A percentile compares a stretch with the other conserved stretches of the same genome.
These are phyloP conservation scores for Ceratobasidium papillatum DNA, from an alignment of 1,284 basidiomycete species.

Conservation along the genomic window DNA sequence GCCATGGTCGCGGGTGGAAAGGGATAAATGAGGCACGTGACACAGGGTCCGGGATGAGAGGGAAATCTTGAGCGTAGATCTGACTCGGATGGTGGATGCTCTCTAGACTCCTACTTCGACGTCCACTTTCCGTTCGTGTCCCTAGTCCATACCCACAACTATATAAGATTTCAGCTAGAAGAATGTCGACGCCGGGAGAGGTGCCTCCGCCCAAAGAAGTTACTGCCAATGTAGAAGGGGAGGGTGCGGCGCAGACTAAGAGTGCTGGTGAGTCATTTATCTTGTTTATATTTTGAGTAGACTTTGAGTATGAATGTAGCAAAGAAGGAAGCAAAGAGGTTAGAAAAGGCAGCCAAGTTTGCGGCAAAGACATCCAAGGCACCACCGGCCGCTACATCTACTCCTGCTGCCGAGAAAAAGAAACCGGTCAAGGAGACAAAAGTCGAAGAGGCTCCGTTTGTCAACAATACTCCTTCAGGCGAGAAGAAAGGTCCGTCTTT, in stretches of 20 bases:
- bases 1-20: slow-evolving; percentile 7
- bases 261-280: slow-evolving; percentile 37
- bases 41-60: neutral
- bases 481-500: slow-evolving; percentile 82
- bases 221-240: slow-evolving; percentile 29
- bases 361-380: slow-evolving; percentile 77
- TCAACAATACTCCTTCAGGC: slow-evolving; percentile 86
- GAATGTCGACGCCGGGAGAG: slow-evolving; percentile 18
- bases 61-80: slow-evolving; percentile 8
- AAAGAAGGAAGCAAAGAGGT: slow-evolving; percentile 72
- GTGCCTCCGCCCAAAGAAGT: slow-evolving; percentile 18
- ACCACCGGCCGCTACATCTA: slow-evolving; percentile 56
- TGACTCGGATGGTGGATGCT: slow-evolving; percentile 37
- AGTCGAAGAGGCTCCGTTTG: slow-evolving; percentile 74
- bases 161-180: neutral
- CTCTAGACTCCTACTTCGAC: slow-evolving; percentile 15
- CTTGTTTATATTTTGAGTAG: neutral
- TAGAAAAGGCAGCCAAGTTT: slow-evolving; percentile 80
- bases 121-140: neutral
- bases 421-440: slow-evolving; percentile 53
- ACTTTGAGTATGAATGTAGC: slow-evolving; percentile 46
- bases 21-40: slow-evolving; percentile 1
- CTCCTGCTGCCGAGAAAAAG: slow-evolving; percentile 72
- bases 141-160: neutral
- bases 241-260: slow-evolving; percentile 38